Evolutionary conservation across 371 early-diverging fungal genomes (phyloP), one percentile per base, ranked within the genome.

Genomic region (Mortierella sp.): DNA sequence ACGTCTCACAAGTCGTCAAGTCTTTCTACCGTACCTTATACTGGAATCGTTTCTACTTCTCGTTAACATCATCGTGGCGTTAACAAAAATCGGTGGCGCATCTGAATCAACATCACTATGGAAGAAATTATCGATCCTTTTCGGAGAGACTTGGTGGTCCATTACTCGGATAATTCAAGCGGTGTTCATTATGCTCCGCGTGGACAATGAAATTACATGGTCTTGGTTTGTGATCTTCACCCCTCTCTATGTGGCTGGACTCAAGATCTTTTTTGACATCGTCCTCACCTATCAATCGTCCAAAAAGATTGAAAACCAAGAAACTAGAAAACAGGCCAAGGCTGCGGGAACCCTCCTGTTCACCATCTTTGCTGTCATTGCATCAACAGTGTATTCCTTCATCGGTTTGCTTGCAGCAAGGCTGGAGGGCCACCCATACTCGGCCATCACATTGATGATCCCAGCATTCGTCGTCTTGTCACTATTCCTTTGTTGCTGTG

Each of bases 191-290:
- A 82, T 87, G 29, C 69, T 89, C 21, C 88, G 89, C 46, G 82
- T 93, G 64, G 88, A 91, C 79, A 74, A 80, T 12, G 53, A 81
- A 15, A 82, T 88, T 59, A 79, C 72, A 11, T 86, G 85, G 66
- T 87, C 88, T n/a, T 94, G 94, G 95, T 89, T 74, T 0, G 60
- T 93, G n/a, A 86, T 94, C 14, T 96, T 97, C 74, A 87, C 90
- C 21, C 97, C 97, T 0, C 68, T 89, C 12, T 95, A 93, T 72
- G 70, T 95, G 23, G 82, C 88, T 21, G 90, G 88, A 6, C 55
- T 90, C 66, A 86, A 88, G 71, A 90, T 88, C 72, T 73, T 84
- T 12, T 23, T 89, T 18, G 74, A 86, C 61, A 74, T 93, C 46
- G 62, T 81, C 4, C 53, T 80, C n/a, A 83, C 88, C 21, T 88